Conservation (phyloP, 805 yeast genomes). For the Yarrowia sp. region DNA sequence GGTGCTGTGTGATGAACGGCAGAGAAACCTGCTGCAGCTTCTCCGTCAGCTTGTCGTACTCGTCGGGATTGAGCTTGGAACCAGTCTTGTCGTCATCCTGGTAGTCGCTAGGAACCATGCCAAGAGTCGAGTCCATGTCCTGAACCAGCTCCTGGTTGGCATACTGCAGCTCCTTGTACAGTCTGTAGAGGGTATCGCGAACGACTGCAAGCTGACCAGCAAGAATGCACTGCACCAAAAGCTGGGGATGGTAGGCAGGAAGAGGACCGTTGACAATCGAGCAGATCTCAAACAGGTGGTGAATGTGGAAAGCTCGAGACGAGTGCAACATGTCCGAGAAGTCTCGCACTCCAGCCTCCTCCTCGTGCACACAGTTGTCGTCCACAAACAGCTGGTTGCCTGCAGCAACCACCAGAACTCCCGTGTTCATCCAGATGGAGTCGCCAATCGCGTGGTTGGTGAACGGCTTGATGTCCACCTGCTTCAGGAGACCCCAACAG, state of each 20-base stretch:
- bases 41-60: slow-evolving; percentile 53
- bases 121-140: slow-evolving; percentile 35
- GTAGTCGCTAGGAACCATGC: neutral
- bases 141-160: slow-evolving; percentile 48
- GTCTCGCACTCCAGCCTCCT: slow-evolving; percentile 51
- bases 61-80: neutral
- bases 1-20: slow-evolving; percentile 85
- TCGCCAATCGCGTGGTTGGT: slow-evolving; percentile 86
- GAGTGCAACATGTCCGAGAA: slow-evolving; percentile 37
- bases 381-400: slow-evolving; percentile 88
- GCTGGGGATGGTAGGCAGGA: slow-evolving; percentile 89
- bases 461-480: slow-evolving; percentile 63
- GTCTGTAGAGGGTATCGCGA: slow-evolving; percentile 52
- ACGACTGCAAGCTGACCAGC: slow-evolving; percentile 57
- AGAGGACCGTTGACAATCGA: slow-evolving; percentile 82
- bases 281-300: slow-evolving; percentile 61
- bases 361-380: slow-evolving; percentile 61
- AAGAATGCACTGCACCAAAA: slow-evolving; percentile 70
- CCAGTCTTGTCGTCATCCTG: neutral
- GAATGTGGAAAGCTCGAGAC: slow-evolving; percentile 27
- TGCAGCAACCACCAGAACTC: slow-evolving; percentile 75
- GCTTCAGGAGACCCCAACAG: slow-evolving; percentile 71
- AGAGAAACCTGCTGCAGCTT: slow-evolving; percentile 62
- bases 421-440: slow-evolving; percentile 79
- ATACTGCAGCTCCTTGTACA: slow-evolving; percentile 54